Conservation (phyloP, 148 eudicot species). For the Heliosperma pusillum region DNA sequence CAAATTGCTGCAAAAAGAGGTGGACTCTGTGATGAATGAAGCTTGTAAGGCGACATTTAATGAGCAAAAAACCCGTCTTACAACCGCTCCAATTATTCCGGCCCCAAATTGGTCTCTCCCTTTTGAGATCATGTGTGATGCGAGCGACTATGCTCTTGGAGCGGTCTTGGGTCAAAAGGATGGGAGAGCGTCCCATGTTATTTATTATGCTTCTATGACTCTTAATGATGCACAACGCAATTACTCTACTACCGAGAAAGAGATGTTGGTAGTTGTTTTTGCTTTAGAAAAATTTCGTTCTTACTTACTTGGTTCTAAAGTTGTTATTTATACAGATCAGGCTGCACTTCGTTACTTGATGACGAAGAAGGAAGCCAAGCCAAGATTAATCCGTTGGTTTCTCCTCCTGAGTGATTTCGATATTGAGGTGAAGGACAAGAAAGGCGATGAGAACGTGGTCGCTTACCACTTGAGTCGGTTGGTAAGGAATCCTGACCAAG, state of each 20-base stretch:
- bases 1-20: too few species aligned
- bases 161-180: too few species aligned
- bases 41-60: neutral
- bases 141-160: too few species aligned
- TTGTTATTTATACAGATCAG: neutral
- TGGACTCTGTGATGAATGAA: neutral
- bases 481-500: too few species aligned
- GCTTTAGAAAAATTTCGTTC: neutral
- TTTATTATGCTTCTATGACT: too few species aligned
- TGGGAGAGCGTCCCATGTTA: too few species aligned
- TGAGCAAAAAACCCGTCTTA: neutral
- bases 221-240: too few species aligned
- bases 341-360: neutral
- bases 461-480: neutral
- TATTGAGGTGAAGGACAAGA: neutral
- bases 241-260: too few species aligned
- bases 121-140: neutral
- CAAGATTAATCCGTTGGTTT: too few species aligned
- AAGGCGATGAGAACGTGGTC: neutral
- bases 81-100: neutral
- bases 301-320: neutral
- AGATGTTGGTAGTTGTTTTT: too few species aligned
- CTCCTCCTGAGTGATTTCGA: neutral
- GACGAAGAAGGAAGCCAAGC: too few species aligned
- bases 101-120: neutral